phyloP scores from a whole-genome alignment of 495 filamentous ascomycete species.

The Venustampulla echinocandica region DNA sequence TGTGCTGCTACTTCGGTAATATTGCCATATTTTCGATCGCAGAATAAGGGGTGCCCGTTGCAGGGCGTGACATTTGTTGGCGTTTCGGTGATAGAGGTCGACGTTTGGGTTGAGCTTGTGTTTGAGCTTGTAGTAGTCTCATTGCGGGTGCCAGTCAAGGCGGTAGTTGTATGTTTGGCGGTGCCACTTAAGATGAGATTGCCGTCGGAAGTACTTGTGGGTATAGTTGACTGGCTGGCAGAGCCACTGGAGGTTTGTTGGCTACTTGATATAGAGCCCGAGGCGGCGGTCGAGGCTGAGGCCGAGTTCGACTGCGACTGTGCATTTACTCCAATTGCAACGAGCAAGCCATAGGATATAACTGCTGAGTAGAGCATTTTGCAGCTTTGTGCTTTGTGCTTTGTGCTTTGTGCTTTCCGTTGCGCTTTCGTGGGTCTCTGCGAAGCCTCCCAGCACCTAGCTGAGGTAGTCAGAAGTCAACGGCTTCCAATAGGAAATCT shows the following conservation, averaged over 20 bases:
- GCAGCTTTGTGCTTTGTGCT: background rate
- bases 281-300: too few relatives aligned
- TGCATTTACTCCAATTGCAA: slow-evolving; percentile 20
- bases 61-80: slow-evolving; percentile 67
- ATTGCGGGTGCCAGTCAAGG: slow-evolving; percentile 26
- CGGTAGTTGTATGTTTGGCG: slow-evolving; percentile 11
- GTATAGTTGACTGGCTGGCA: slow-evolving; percentile 5
- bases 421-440: too few relatives aligned
- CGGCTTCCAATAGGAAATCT: too few relatives aligned
- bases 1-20: slow-evolving; percentile 82
- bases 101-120: slow-evolving; percentile 29
- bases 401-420: too few relatives aligned
- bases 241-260: too few relatives aligned
- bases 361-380: slow-evolving; percentile 19
- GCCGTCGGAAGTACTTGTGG: too few relatives aligned
- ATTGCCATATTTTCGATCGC: slow-evolving; percentile 74
- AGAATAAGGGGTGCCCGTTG: slow-evolving; percentile 81
- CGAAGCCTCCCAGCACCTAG: too few relatives aligned
- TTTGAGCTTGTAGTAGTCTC: too few relatives aligned
- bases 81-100: slow-evolving; percentile 32
- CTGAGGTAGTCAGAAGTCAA: too few relatives aligned
- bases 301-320: too few relatives aligned
- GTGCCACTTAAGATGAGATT: slow-evolving; percentile 30
- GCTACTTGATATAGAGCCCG: too few relatives aligned
- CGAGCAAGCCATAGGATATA: slow-evolving; percentile 18